phyloP scores from a whole-genome alignment of 345 rosid genomes.

The Pistacia vera region DNA sequence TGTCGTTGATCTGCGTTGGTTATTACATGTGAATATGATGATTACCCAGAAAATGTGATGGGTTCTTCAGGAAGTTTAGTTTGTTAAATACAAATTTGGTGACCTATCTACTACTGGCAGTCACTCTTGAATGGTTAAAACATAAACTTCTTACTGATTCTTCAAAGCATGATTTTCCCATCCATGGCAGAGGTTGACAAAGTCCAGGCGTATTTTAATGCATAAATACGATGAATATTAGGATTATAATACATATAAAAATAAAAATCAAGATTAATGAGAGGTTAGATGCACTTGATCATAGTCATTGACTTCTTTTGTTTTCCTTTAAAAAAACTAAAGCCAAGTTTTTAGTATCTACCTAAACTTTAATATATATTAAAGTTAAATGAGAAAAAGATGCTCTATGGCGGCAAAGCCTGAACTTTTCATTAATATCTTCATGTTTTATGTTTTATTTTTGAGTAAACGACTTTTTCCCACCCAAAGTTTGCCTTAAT shows the following conservation, averaged over 20 bases:
- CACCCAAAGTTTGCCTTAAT: too few relatives aligned
- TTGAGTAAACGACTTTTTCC: too few relatives aligned
- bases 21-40: conserved; percentile 8
- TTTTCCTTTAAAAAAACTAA: neutral
- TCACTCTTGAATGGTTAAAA: conserved; percentile 11
- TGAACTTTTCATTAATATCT: too few relatives aligned
- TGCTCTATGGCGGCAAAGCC: too few relatives aligned
- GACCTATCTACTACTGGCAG: conserved; percentile 25
- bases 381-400: too few relatives aligned
- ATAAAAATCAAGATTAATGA: neutral
- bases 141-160: conserved; percentile 15
- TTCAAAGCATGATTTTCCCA: neutral
- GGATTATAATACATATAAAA: too few relatives aligned
- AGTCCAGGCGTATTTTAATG: neutral
- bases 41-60: conserved; percentile 3
- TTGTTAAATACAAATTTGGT: conserved; percentile 23
- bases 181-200: neutral
- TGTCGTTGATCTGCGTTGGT: neutral
- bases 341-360: neutral
- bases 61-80: conserved; percentile 8
- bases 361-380: neutral
- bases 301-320: neutral
- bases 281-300: neutral
- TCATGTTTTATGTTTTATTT: too few relatives aligned
- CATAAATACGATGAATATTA: neutral